Evolutionary conservation across 495 filamentous ascomycete species (phyloP).

Genomic region (Penicillium macrosclerotiorum): DNA sequence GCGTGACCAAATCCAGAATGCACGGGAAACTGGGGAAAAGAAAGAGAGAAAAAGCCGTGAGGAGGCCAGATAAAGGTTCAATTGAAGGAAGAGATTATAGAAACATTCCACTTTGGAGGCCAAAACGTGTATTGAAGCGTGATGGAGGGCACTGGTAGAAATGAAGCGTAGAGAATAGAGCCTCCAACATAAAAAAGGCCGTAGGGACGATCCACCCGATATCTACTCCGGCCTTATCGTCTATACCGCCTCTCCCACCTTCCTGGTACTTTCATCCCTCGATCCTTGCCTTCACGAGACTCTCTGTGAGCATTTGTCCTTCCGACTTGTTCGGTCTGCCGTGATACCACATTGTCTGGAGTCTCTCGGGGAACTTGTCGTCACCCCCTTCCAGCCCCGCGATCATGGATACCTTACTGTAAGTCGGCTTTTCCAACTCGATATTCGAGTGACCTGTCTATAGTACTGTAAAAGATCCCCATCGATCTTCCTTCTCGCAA

Average conservation of each 20-base stretch:
- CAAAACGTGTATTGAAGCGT: too few relatives aligned
- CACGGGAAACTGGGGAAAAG: neutral
- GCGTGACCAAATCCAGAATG: too few relatives aligned
- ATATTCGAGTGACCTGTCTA: too few relatives aligned
- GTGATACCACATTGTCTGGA: neutral
- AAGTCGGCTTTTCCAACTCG: conserved; percentile 32
- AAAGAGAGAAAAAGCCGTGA: neutral
- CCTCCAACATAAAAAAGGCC: too few relatives aligned
- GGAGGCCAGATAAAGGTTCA: too few relatives aligned
- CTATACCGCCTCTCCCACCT: conserved; percentile 17
- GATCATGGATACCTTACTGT: conserved; percentile 79
- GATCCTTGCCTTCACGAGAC: conserved; percentile 1
- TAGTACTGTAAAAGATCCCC: neutral
- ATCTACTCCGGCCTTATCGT: conserved; percentile 20
- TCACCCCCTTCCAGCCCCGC: conserved; percentile 14
- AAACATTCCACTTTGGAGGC: too few relatives aligned
- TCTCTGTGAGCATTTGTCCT: neutral
- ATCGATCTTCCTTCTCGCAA: neutral
- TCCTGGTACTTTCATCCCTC: neutral
- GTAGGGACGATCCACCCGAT: conserved; percentile 18
- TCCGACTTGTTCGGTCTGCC: neutral
- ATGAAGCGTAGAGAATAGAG: too few relatives aligned
- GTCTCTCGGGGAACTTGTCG: neutral
- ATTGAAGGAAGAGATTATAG: too few relatives aligned
- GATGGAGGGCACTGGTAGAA: too few relatives aligned